phyloP scores from a whole-genome alignment of 1,284 basidiomycete species.

The Kwoniella shivajii region DNA sequence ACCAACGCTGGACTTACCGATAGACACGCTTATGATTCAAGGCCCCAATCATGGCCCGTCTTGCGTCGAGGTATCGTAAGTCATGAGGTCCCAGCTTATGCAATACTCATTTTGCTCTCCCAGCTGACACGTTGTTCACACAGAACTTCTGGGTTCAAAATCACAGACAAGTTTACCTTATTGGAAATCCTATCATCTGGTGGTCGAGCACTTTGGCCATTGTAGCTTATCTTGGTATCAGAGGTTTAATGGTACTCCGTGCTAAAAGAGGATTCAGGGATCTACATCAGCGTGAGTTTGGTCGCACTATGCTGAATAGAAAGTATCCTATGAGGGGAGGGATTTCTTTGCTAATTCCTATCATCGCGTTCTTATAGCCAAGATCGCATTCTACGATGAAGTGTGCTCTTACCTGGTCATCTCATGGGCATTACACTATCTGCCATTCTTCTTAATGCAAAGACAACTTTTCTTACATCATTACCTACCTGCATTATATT shows the following conservation, averaged over 20 bases:
- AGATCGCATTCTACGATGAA: conserved; percentile 87
- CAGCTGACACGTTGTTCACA: conserved; percentile 6
- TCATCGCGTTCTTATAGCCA: conserved; percentile 57
- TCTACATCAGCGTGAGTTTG: conserved; percentile 78
- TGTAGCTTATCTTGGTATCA: conserved; percentile 65
- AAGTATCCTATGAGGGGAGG: too few species aligned
- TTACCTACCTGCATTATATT: conserved; percentile 95
- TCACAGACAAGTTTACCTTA: conserved; percentile 89
- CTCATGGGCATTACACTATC: conserved; percentile 93
- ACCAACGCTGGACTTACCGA: conserved; percentile 95
- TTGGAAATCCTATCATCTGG: conserved; percentile 94
- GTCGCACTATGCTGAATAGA: neutral
- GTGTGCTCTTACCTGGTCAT: conserved; percentile 87
- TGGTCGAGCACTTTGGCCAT: conserved; percentile 77
- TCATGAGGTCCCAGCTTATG: neutral
- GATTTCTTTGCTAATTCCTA: conserved; percentile 10
- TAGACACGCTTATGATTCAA: conserved; percentile 90
- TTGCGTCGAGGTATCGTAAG: conserved; percentile 88
- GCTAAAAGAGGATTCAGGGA: conserved; percentile 89
- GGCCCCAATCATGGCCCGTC: conserved; percentile 85
- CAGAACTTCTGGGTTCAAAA: conserved; percentile 99
- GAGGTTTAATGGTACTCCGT: conserved; percentile 79
- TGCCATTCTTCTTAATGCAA: conserved; percentile 94
- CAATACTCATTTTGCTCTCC: neutral
- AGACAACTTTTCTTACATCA: conserved; percentile 97